Base-by-base conservation (phyloP, 1,139 yeast species). In the Wickerhamiella pararugosa region DNA sequence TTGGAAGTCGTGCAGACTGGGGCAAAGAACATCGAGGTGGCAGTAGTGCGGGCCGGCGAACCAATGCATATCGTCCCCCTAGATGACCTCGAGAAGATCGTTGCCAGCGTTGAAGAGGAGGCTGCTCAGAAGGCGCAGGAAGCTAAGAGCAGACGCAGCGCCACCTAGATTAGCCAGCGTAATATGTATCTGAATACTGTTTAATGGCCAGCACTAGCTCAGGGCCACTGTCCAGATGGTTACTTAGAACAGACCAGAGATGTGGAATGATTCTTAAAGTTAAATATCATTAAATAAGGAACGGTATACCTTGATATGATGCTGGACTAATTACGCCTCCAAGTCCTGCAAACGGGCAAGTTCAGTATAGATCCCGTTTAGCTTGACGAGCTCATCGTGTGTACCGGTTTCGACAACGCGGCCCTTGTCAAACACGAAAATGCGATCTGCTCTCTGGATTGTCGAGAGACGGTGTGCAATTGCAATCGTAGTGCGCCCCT, bases 1-100 rank as follows among this genome's bases (percentile, higher is more conserved):
- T 71, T 90, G 54, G 98, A 90, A 62, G 97, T 90, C 43, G 98
- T 90, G 28, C 98, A 92, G 65, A 87, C 97, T 2, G 98, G 98
- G 33, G 94, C 96, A 36, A 82, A 84, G 60, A 90, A 90, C 61
- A 86, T 90, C 58, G 99, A 90, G 62, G 78, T 90, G 44, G 81
- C 94, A 9, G 79, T 92, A 39, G 76, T 90, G 72, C 75, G 73
- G 51, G 82, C 96, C 30, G 75, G 73, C 46, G 67, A 70, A 51
- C 53, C 59, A 28, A 53, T 64, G 40, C 66, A 62, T 50, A 52
- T 60, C 29, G 51, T 60, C 34, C 67, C 75, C 28, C 71, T 75
- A 45, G 95, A 82, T 29, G 83, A 79, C 52, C 76, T 92, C 51
- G 81, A 76, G 51, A 69, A 69, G 43, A 73, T 76, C 53, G 96